Evolutionary conservation across 2,329 filamentous ascomycete species (phyloP).

Genomic region (Penicillium brevicompactum): DNA sequence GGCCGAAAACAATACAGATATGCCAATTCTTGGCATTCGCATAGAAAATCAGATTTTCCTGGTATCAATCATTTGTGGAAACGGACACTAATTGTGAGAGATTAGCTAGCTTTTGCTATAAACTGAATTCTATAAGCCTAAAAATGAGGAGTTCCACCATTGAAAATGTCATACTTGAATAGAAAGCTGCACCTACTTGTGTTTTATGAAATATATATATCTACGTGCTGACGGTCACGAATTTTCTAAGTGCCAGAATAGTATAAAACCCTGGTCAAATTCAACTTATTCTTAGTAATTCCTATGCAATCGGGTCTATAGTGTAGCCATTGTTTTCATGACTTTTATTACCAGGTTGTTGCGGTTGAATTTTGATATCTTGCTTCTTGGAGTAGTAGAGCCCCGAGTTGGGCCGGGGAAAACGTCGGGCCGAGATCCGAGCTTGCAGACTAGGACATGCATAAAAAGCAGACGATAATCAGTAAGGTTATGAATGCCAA

Average conservation of each 20-base stretch:
- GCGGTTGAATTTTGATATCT: constrained; percentile 2
- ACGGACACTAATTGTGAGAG: no score
- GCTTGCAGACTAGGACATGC: not conserved
- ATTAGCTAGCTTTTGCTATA: no score
- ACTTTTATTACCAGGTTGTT: not conserved
- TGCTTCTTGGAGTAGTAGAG: constrained; percentile 3
- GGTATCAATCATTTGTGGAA: not conserved
- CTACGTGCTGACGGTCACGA: no score
- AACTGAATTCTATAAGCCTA: no score
- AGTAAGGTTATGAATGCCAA: not conserved
- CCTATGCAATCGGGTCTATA: not conserved
- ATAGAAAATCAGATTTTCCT: not conserved
- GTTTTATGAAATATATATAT: no score
- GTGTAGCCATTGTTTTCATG: not conserved
- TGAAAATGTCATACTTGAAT: no score
- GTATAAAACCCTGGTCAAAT: not conserved
- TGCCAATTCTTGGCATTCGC: not conserved
- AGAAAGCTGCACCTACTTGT: no score
- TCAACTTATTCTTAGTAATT: not conserved
- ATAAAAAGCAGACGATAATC: not conserved
- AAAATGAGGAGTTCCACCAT: no score
- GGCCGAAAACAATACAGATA: not conserved
- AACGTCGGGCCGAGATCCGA: constrained; percentile 3
- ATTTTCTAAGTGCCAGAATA: not conserved
- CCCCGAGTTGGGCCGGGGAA: not conserved